phyloP scores from a whole-genome alignment of 768 basidiomycete genomes.

The Cyclocybe aegerita region DNA sequence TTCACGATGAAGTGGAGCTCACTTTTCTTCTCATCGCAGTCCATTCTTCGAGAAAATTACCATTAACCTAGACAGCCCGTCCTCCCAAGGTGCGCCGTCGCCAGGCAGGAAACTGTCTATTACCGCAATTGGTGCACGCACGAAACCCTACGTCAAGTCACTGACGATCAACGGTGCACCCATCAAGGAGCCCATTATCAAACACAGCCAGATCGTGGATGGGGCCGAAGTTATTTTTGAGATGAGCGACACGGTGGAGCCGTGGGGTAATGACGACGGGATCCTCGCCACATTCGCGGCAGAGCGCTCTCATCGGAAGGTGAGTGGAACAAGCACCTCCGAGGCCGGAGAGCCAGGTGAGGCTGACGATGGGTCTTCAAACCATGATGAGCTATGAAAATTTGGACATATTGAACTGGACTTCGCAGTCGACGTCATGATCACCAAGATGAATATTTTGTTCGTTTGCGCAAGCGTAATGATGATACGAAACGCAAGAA shows the following conservation, averaged over 20 bases:
- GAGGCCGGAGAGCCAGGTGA: no score
- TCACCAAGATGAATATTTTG: no score
- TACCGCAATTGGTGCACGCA: conserved; percentile 53
- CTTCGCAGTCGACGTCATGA: no score
- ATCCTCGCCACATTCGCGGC: no score
- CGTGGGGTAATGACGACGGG: conserved; percentile 30
- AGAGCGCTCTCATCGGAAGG: no score
- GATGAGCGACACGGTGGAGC: conserved; percentile 49
- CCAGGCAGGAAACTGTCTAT: conserved; percentile 44
- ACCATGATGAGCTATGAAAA: no score
- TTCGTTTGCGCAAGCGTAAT: no score
- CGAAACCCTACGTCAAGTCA: conserved; percentile 59
- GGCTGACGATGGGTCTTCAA: no score
- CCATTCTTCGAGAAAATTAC: conserved; percentile 54
- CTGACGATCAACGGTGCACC: conserved; percentile 53
- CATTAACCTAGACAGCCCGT: conserved; percentile 48
- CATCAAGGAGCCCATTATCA: conserved; percentile 47
- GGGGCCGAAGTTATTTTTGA: conserved; percentile 63
- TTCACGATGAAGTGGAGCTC: background rate
- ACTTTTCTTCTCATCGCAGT: conserved; percentile 18
- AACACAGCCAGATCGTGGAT: conserved; percentile 56
- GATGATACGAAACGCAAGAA: no score
- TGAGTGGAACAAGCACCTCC: no score
- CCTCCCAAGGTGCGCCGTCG: conserved; percentile 11
- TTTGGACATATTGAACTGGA: no score